Conservation (phyloP, 2,329 filamentous ascomycete species). For the Fusarium camptoceras region DNA sequence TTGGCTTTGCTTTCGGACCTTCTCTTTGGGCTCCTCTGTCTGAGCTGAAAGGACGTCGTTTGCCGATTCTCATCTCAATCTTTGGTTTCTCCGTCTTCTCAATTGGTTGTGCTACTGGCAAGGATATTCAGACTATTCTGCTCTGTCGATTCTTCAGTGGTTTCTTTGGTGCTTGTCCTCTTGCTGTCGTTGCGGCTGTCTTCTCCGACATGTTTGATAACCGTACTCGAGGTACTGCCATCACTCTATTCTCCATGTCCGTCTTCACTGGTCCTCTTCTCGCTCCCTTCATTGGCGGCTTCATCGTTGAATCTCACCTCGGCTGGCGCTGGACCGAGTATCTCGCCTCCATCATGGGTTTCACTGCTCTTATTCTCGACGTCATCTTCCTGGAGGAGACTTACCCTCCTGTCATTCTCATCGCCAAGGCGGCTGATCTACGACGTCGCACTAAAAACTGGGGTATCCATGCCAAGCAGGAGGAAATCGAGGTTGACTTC, state of each 20-base stretch:
- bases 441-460: constrained; percentile 74
- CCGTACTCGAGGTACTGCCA: constrained; percentile 65
- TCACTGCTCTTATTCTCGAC: constrained; percentile 68
- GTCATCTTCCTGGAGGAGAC: constrained; percentile 75
- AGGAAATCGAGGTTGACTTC: constrained; percentile 76
- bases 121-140: constrained; percentile 76
- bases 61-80: constrained; percentile 71
- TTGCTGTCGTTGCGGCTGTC: constrained; percentile 76
- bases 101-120: constrained; percentile 71
- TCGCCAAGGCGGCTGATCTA: constrained; percentile 70
- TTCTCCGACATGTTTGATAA: constrained; percentile 80
- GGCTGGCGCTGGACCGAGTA: constrained; percentile 83
- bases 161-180: constrained; percentile 76
- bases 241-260: constrained; percentile 59
- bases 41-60: constrained; percentile 74
- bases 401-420: constrained; percentile 75
- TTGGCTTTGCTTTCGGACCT: constrained; percentile 78
- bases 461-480: constrained; percentile 78
- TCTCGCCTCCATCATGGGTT: constrained; percentile 71
- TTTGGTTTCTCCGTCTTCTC: constrained; percentile 78
- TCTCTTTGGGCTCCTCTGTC: constrained; percentile 79
- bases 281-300: constrained; percentile 77
- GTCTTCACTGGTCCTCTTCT: constrained; percentile 75
- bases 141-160: constrained; percentile 80
- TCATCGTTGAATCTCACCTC: constrained; percentile 70